These are phyloP conservation scores for Raffaelea ambrosiae DNA, from an alignment of 2,329 filamentous ascomycete genomes.

Conservation along the genomic window DNA sequence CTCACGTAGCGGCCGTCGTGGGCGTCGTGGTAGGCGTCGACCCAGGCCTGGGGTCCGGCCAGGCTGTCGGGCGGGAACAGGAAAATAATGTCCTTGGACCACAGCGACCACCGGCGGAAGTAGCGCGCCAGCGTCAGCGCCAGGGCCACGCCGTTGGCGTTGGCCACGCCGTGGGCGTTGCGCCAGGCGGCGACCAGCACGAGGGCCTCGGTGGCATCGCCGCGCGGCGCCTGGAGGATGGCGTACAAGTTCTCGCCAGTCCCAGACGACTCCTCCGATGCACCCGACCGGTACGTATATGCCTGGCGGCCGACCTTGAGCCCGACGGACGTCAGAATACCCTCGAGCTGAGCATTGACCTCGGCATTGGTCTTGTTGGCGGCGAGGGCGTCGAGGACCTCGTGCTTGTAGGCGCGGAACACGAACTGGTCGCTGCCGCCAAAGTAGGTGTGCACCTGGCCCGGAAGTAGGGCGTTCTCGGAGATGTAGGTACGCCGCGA, in stretches of 20 bases:
- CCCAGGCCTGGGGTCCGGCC: constrained; percentile 90
- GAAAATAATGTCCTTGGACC: constrained; percentile 98
- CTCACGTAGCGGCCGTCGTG: constrained; percentile 65
- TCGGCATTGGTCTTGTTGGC: constrained; percentile 43
- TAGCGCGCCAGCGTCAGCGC: constrained; percentile 83
- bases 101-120: constrained; percentile 95
- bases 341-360: constrained; percentile 64
- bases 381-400: constrained; percentile 55
- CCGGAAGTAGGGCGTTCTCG: constrained; percentile 90
- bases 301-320: constrained; percentile 83
- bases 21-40: constrained; percentile 92
- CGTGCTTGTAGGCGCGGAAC: constrained; percentile 80
- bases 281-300: constrained; percentile 76
- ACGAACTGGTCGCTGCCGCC: constrained; percentile 92
- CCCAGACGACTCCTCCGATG: constrained; percentile 54
- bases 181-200: constrained; percentile 85
- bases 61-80: constrained; percentile 82
- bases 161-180: constrained; percentile 69
- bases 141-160: constrained; percentile 79
- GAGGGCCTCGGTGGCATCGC: constrained; percentile 94
- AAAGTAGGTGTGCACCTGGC: constrained; percentile 97
- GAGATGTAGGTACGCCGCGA: constrained; percentile 92
- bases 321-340: constrained; percentile 68
- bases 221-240: constrained; percentile 83
- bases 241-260: constrained; percentile 84